These are phyloP conservation scores for Cyclotella kingstonii DNA, from an alignment of 108 stramenopile genomes.

Conservation along the genomic window DNA sequence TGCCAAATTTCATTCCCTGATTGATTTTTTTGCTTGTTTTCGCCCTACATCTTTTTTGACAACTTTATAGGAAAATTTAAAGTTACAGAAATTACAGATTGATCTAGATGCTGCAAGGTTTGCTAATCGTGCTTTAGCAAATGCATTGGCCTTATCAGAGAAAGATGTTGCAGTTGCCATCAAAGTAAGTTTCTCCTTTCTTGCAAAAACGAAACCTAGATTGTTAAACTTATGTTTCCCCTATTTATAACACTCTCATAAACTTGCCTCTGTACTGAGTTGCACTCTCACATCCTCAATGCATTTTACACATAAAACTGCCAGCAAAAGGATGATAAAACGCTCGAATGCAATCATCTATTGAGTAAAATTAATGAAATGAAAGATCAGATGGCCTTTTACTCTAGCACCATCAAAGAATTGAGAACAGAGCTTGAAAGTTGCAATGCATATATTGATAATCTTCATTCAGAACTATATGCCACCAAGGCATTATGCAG, in stretches of 20 bases:
- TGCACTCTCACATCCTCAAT: not conserved
- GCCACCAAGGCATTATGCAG: not conserved
- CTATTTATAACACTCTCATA: too few species aligned
- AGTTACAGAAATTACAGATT: not conserved
- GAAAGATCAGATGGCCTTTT: conserved; percentile 14
- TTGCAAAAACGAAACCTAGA: not conserved
- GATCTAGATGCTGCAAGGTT: conserved; percentile 22
- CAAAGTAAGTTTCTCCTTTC: conserved; percentile 1
- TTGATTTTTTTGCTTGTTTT: too few species aligned
- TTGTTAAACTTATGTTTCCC: too few species aligned
- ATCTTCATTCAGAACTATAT: conserved; percentile 15
- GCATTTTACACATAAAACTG: not conserved
- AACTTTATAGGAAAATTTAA: conserved; percentile 3
- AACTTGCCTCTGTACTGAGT: too few species aligned
- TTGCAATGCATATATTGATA: conserved; percentile 27
- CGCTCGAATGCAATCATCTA: conserved; percentile 21
- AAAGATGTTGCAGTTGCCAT: conserved; percentile 30
- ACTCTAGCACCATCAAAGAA: conserved; percentile 11
- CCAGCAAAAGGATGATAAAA: conserved; percentile 15
- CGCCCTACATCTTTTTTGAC: too few species aligned
- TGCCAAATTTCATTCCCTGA: too few species aligned
- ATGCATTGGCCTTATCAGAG: conserved; percentile 29
- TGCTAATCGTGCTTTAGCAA: conserved; percentile 26
- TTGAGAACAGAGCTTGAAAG: conserved; percentile 15
- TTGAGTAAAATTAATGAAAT: not conserved